These are phyloP conservation scores for Domatiomyces catenatus DNA, from an alignment of 2,329 filamentous ascomycete species.

Conservation along the genomic window DNA sequence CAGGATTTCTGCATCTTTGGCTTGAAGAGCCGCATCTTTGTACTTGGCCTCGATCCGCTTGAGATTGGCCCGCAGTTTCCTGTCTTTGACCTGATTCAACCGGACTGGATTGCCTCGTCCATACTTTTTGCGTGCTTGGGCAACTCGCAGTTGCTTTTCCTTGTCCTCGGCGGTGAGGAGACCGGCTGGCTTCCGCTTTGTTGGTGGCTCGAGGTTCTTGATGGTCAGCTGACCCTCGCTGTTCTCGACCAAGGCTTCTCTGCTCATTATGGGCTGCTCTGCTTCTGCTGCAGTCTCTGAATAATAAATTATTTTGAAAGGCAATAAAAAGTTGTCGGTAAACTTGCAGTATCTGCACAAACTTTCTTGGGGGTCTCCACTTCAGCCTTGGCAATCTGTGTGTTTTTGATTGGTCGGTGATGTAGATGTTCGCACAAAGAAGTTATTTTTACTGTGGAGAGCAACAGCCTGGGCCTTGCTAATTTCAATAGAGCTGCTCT, in stretches of 20 bases:
- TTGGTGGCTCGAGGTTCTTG: slow-evolving; percentile 14
- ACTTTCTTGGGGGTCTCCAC: not conserved
- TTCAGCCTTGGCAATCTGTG: not conserved
- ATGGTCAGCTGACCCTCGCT: slow-evolving; percentile 16
- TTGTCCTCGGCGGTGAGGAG: slow-evolving; percentile 20
- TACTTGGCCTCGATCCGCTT: slow-evolving; percentile 68
- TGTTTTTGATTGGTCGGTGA: not conserved
- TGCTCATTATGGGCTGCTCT: slow-evolving; percentile 1
- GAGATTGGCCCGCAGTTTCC: slow-evolving; percentile 72
- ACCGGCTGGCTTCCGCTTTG: slow-evolving; percentile 12
- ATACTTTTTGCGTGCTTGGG: slow-evolving; percentile 56
- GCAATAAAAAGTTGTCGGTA: not conserved
- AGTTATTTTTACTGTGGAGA: not conserved
- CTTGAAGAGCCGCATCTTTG: slow-evolving; percentile 62
- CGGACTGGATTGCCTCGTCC: slow-evolving; percentile 67
- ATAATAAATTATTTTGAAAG: not conserved
- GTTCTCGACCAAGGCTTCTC: slow-evolving; percentile 17
- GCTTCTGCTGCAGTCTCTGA: not conserved
- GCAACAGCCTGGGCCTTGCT: not conserved
- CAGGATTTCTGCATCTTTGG: slow-evolving; percentile 90
- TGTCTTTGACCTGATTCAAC: slow-evolving; percentile 62
- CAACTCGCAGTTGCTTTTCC: slow-evolving; percentile 26
- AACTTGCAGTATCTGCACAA: not conserved
- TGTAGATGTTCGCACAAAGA: not conserved
- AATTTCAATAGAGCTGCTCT: not conserved